A percentile compares a stretch with the other conserved stretches of the same genome.
Conservation (phyloP, 495 filamentous ascomycete genomes). For the Penicillium cosmopolitanum region DNA sequence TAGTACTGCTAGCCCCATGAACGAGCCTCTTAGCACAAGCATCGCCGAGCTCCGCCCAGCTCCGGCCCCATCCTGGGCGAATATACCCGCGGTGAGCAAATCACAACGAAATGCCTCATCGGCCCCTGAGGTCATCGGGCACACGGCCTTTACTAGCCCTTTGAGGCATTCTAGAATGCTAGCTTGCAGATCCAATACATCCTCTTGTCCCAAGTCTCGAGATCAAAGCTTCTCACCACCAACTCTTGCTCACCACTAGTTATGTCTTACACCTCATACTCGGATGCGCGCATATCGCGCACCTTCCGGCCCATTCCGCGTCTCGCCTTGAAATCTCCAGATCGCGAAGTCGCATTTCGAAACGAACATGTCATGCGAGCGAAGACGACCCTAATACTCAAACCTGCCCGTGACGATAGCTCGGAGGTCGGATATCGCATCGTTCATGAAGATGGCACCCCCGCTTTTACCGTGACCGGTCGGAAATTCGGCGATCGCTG, state of each 20-base stretch:
- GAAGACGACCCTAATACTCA: constrained; percentile 27
- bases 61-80: background rate
- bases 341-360: constrained; percentile 30
- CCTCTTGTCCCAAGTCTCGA: background rate
- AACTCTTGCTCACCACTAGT: background rate
- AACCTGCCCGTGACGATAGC: constrained; percentile 21
- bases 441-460: constrained; percentile 23
- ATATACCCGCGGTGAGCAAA: background rate
- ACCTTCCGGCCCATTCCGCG: constrained; percentile 15
- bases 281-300: constrained; percentile 18
- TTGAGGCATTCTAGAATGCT: background rate
- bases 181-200: background rate
- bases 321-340: constrained; percentile 23
- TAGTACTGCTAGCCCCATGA: background rate
- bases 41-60: background rate
- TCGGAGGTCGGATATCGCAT: constrained; percentile 30
- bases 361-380: constrained; percentile 24
- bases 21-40: constrained; percentile 4
- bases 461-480: constrained; percentile 28
- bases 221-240: background rate
- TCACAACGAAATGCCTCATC: constrained; percentile 10
- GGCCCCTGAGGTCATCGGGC: constrained; percentile 5
- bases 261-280: constrained; percentile 27
- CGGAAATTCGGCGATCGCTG: constrained; percentile 28
- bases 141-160: background rate